A percentile compares a stretch with the other conserved stretches of the same genome.
Evolutionary conservation across 768 basidiomycete species (phyloP).

Genomic region (Trametes gibbosa): DNA sequence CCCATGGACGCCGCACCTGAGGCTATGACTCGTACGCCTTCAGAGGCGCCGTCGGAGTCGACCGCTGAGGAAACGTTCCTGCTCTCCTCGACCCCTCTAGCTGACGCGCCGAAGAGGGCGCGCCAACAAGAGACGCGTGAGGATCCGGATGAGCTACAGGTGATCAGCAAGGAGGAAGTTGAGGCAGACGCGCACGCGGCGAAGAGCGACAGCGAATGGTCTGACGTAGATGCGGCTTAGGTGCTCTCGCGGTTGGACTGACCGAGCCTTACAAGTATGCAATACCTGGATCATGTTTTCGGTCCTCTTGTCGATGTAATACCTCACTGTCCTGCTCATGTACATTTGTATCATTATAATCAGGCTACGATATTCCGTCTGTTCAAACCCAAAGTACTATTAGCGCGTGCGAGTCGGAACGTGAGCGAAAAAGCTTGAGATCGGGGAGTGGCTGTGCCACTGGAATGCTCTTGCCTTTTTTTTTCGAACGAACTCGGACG

Average conservation of each 20-base stretch:
- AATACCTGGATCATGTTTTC: neutral
- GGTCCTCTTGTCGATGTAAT: neutral
- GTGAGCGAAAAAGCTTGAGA: too few relatives aligned
- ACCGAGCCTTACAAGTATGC: too few relatives aligned
- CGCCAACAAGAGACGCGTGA: neutral
- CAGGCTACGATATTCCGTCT: neutral
- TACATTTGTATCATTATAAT: neutral
- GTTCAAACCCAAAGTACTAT: neutral
- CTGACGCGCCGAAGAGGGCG: neutral
- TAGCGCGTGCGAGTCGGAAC: neutral
- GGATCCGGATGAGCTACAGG: slow-evolving; percentile 6
- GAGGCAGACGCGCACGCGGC: neutral
- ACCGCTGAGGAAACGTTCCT: slow-evolving; percentile 7
- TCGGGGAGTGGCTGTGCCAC: slow-evolving; percentile 1
- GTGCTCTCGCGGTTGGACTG: neutral
- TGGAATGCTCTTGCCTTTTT: too few relatives aligned
- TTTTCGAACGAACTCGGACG: neutral
- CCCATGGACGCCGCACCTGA: neutral
- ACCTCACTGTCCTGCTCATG: too few relatives aligned
- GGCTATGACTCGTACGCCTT: neutral
- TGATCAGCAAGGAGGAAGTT: slow-evolving; percentile 14
- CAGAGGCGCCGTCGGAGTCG: neutral
- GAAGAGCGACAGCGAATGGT: slow-evolving; percentile 17
- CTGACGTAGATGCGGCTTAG: slow-evolving; percentile 6
- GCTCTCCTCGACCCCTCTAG: slow-evolving; percentile 14